Evolutionary conservation across 768 basidiomycete species (phyloP).

Genomic region (Tricholoma saponaceum): DNA sequence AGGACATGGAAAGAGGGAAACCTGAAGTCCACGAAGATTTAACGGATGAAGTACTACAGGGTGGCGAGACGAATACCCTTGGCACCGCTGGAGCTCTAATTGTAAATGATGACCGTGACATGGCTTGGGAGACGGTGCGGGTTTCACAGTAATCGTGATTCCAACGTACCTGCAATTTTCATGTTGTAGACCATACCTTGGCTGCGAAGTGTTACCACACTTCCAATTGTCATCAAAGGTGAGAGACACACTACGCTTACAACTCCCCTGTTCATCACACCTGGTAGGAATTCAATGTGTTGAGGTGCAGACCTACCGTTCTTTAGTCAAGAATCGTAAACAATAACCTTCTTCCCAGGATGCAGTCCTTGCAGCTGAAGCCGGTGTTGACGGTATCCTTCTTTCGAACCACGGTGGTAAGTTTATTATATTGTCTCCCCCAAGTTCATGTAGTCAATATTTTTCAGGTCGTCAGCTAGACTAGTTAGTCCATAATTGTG

Average conservation of each 20-base stretch:
- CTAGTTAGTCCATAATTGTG: constrained; percentile 42
- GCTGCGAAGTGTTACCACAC: constrained; percentile 62
- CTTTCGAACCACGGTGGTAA: constrained; percentile 89
- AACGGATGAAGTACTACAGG: constrained; percentile 28
- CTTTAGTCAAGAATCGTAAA: constrained; percentile 1
- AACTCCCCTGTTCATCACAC: not conserved
- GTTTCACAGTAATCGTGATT: not conserved
- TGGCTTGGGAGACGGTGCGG: constrained; percentile 71
- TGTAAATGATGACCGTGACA: constrained; percentile 63
- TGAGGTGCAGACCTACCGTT: constrained; percentile 37
- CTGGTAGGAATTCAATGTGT: constrained; percentile 67
- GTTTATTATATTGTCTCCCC: constrained; percentile 10
- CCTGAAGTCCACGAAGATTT: constrained; percentile 23
- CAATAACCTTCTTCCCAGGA: constrained; percentile 46
- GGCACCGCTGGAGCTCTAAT: constrained; percentile 70
- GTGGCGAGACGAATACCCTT: constrained; percentile 32
- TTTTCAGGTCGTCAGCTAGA: constrained; percentile 72
- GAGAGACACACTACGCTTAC: not conserved
- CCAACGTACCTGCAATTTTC: not conserved
- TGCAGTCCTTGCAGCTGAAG: constrained; percentile 77
- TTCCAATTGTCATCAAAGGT: constrained; percentile 79
- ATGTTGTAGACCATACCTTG: constrained; percentile 65
- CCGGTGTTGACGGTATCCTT: constrained; percentile 84
- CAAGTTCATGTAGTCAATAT: not conserved
- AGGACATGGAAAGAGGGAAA: constrained; percentile 48